Evolutionary conservation across 176 grass and related monocot species (phyloP).

Genomic region (Raddia distichophylla): DNA sequence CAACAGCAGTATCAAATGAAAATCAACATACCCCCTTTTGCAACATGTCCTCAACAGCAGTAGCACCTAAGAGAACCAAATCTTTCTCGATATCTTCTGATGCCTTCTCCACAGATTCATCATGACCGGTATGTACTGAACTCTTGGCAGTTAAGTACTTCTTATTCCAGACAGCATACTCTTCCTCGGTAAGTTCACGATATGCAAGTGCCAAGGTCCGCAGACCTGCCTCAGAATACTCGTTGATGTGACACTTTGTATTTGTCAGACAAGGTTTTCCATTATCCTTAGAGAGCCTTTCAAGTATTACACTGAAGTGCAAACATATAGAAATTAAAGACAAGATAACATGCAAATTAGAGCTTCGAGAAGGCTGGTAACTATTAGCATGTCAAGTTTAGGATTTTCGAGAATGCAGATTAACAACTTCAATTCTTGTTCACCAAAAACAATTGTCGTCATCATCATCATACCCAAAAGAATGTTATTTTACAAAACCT

Average conservation of each 20-base stretch:
- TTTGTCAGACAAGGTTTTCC: conserved; percentile 47
- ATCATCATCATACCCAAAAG: too few species aligned
- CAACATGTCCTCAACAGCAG: conserved; percentile 94
- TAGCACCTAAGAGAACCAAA: conserved; percentile 86
- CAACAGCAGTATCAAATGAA: neutral
- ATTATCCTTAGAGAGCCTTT: conserved; percentile 66
- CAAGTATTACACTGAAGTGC: conserved; percentile 78
- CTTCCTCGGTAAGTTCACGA: conserved; percentile 71
- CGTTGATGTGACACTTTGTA: conserved; percentile 72
- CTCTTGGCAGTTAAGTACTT: conserved; percentile 74
- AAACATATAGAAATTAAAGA: neutral
- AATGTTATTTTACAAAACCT: conserved; percentile 24
- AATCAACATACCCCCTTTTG: conserved; percentile 76
- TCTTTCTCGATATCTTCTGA: conserved; percentile 79
- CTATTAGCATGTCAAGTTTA: conserved; percentile 13
- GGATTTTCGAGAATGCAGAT: neutral
- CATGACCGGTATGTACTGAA: conserved; percentile 70
- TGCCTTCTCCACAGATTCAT: conserved; percentile 71
- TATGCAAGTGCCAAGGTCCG: conserved; percentile 88
- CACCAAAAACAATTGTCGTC: neutral
- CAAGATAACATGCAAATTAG: conserved; percentile 3
- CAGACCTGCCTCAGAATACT: conserved; percentile 87
- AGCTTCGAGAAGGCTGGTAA: conserved; percentile 9
- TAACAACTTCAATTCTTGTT: neutral
- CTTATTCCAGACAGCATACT: conserved; percentile 68